Evolutionary conservation across 345 rosid genomes (phyloP).

Genomic region (Geranium rotundifolium): DNA sequence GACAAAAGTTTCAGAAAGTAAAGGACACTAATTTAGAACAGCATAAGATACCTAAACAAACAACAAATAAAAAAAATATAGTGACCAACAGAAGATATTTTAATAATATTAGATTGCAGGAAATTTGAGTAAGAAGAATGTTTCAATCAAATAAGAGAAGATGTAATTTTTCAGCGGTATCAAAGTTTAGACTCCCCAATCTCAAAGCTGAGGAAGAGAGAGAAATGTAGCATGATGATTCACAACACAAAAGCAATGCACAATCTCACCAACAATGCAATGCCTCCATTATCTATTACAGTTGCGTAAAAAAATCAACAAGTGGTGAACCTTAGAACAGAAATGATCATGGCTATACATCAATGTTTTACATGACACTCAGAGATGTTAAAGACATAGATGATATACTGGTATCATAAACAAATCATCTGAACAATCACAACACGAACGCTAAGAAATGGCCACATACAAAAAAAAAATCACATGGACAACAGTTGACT

Average conservation of each 20-base stretch:
- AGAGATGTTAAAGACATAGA: no score
- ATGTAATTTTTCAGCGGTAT: no score
- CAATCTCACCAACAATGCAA: background rate
- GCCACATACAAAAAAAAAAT: background rate
- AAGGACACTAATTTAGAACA: background rate
- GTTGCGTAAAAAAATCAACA: background rate
- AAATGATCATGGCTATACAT: background rate
- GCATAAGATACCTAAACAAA: background rate
- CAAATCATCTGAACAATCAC: background rate
- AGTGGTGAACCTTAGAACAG: background rate
- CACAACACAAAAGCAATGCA: background rate
- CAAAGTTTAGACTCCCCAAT: no score
- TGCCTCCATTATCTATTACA: background rate
- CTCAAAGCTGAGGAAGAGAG: no score
- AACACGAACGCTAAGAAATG: background rate
- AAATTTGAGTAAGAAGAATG: background rate
- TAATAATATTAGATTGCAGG: background rate
- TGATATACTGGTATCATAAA: no score
- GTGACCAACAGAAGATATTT: background rate
- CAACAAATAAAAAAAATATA: background rate
- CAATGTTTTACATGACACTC: background rate
- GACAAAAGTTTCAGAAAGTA: constrained; percentile 1
- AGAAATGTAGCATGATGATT: background rate
- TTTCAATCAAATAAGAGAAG: no score
- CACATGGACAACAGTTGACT: constrained; percentile 1